Percentiles rank a stretch among this genome's conserved stretches.
These are phyloP conservation scores for Scedosporium boydii DNA, from an alignment of 2,329 filamentous ascomycete genomes.

Conservation along the genomic window DNA sequence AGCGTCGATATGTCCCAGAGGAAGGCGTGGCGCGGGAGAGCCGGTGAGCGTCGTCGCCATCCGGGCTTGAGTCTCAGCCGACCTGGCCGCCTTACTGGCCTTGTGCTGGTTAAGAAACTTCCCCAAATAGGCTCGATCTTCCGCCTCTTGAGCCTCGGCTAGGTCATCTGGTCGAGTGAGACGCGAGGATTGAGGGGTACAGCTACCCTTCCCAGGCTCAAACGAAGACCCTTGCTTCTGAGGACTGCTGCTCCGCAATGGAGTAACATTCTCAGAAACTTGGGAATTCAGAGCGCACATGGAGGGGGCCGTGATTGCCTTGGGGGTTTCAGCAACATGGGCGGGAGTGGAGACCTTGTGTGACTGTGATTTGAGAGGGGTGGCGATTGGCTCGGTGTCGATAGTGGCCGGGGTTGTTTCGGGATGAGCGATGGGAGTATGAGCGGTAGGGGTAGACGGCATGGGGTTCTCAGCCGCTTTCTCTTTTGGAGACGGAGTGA, in stretches of 20 bases:
- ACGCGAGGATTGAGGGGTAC: background rate
- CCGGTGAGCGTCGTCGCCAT: background rate
- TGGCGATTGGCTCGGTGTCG: background rate
- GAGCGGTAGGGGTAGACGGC: too few relatives aligned
- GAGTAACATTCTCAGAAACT: background rate
- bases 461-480: too few relatives aligned
- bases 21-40: constrained; percentile 2
- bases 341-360: background rate
- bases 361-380: background rate
- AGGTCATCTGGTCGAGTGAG: background rate
- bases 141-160: constrained; percentile 2
- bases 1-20: constrained; percentile 1
- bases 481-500: too few relatives aligned
- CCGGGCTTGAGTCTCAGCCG: background rate
- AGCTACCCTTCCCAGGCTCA: background rate
- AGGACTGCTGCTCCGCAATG: background rate
- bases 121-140: background rate
- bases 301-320: background rate
- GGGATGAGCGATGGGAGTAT: too few relatives aligned
- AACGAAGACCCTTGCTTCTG: background rate
- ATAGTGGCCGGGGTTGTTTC: too few relatives aligned
- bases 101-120: constrained; percentile 1
- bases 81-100: constrained; percentile 4
- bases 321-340: background rate
- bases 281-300: background rate